Base-by-base conservation (phyloP, 352 stramenopile genomes). In the Saprolegnia diclina region DNA sequence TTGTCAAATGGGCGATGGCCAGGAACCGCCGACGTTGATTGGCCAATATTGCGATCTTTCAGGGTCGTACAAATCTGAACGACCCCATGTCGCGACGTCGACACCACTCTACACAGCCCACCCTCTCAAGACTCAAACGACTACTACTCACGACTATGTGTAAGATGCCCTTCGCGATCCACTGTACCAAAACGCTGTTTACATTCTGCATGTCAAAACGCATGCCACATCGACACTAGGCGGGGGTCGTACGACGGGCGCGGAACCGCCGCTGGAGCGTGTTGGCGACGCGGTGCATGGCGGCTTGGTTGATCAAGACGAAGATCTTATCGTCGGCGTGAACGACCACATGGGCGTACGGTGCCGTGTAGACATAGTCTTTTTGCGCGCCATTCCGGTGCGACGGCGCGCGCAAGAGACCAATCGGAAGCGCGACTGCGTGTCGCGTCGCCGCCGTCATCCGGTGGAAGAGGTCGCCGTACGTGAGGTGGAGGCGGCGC, bases 321-420 rank as follows among this genome's bases (percentile, higher is more conserved):
- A 94, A 92, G 0, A 94, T 71, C 64, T 94, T 92, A 74, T 94
- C 87, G 16, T 81, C 66, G 18, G 81, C 71, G 38, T 91, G 77
- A 10, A 94, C 78, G 14, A 86, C 56, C 32, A 83, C 86, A 38
- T 79, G 75, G 0, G 82, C 82, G 0, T 76, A 74, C 14, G 87
- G 84, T 59, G 81, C 89, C 0, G 87, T 95, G 76, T 92, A 95
- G 35, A 95, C 83, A 52, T 92, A 95, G 18, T 82, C 75, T 44
- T 89, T 86, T 2, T 83, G 78, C 1, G 85, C 85, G 9, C 74
- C 79, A 29, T 72, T 77, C 24, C 74, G 54, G 0, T 79, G 77
- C 4, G 77, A 83, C 46, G 80, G 78, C 0, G 79, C 81, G 5
- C 87, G 85, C 21, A 95, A 64, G 29, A 95, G 53, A 0, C 82